Evolutionary conservation across 495 filamentous ascomycete species (phyloP).

Genomic region (Neurospora tetrasperma): DNA sequence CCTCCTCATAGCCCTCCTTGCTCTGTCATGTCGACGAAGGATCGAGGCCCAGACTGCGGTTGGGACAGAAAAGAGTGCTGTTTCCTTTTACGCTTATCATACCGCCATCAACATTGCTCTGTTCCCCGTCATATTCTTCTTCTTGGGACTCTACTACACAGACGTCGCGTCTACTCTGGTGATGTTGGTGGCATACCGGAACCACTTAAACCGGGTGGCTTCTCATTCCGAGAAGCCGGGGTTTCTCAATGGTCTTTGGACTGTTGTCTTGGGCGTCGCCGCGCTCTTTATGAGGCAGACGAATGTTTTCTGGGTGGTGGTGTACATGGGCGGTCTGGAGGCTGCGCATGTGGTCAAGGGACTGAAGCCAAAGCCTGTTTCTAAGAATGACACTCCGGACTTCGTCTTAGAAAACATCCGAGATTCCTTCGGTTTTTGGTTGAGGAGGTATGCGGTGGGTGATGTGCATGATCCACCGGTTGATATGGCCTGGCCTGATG

Average conservation of each 20-base stretch:
- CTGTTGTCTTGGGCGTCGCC: conserved; percentile 46
- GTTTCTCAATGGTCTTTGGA: conserved; percentile 27
- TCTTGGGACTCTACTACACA: conserved; percentile 88
- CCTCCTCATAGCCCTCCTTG: conserved; percentile 24
- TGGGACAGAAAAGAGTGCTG: neutral
- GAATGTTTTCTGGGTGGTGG: conserved; percentile 89
- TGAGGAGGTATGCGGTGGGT: conserved; percentile 33
- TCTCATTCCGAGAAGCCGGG: conserved; percentile 9
- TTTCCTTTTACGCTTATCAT: conserved; percentile 36
- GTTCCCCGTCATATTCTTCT: conserved; percentile 91
- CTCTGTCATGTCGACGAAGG: conserved; percentile 21
- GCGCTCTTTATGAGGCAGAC: conserved; percentile 79
- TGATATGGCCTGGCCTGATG: conserved; percentile 43
- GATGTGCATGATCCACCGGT: conserved; percentile 58
- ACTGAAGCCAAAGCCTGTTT: conserved; percentile 21
- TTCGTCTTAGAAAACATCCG: neutral
- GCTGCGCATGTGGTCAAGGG: conserved; percentile 40
- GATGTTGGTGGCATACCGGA: conserved; percentile 56
- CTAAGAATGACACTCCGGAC: conserved; percentile 8
- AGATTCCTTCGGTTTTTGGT: conserved; percentile 21
- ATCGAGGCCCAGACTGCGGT: conserved; percentile 16
- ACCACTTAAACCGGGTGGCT: conserved; percentile 40
- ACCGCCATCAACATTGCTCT: conserved; percentile 70
- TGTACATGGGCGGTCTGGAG: conserved; percentile 73
- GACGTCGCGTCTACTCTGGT: conserved; percentile 63